Evolutionary conservation across 768 basidiomycete species (phyloP).

Genomic region (Fomitopsis pulvina): DNA sequence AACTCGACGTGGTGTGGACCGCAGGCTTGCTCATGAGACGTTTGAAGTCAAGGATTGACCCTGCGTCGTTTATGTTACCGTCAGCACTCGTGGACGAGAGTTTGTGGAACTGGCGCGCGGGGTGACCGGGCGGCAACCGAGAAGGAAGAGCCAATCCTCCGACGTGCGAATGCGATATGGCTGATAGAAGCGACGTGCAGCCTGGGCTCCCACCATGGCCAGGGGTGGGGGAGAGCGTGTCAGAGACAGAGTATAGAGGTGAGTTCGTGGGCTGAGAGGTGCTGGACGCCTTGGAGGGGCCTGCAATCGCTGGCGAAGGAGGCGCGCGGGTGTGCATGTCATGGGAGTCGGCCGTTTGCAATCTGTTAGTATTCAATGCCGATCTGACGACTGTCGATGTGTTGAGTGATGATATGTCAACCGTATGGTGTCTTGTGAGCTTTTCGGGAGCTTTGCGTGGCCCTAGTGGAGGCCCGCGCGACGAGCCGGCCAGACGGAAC

Average conservation of each 20-base stretch:
- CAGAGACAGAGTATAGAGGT: neutral
- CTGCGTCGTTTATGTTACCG: slow-evolving; percentile 11
- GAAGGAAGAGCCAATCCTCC: slow-evolving; percentile 4
- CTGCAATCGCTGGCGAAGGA: neutral
- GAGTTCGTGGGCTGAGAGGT: neutral
- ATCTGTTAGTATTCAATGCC: neutral
- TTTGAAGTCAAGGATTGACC: slow-evolving; percentile 23
- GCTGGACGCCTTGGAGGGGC: neutral
- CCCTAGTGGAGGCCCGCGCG: neutral
- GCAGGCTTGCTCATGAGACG: slow-evolving; percentile 25
- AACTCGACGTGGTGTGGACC: slow-evolving; percentile 13
- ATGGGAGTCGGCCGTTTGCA: neutral
- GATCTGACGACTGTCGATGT: neutral
- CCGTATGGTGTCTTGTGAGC: neutral
- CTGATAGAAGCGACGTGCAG: slow-evolving; percentile 5
- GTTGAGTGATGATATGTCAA: neutral
- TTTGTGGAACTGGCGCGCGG: slow-evolving; percentile 12
- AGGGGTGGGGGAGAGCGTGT: neutral
- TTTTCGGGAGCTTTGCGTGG: slow-evolving; percentile 1
- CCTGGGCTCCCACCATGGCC: neutral
- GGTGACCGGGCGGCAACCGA: neutral
- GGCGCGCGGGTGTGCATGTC: neutral
- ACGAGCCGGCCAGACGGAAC: too few species aligned
- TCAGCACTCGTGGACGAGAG: slow-evolving; percentile 17
- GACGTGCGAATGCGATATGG: slow-evolving; percentile 4